Base-by-base conservation (phyloP, 108 stramenopile species). In the Nitzschia sp. region DNA sequence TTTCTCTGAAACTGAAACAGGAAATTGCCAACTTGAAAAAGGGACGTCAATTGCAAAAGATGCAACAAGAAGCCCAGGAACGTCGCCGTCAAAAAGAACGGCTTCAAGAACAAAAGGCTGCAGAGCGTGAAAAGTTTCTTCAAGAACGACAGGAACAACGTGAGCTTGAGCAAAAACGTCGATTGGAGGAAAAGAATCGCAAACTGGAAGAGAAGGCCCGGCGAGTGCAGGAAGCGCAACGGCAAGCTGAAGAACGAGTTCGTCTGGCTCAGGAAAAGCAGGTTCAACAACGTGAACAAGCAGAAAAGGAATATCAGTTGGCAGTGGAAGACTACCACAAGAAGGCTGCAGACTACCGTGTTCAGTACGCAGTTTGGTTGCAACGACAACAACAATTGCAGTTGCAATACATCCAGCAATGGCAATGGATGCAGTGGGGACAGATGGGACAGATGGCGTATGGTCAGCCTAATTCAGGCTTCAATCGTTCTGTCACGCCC, bases 21-120 rank as follows among this genome's bases (percentile, higher is more conserved):
- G 80, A 88, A 67, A 85, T 88, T 57, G 80, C 80, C 26, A 42
- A 59, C 34, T 67, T 88, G 59, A 83, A 88, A 37, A 78, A 73
- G 50, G 69, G 68, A 63, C 61, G 73, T 62, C 63, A 65, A 48
- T 50, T 76, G 22, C 50, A 69, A 61, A 51, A 62, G 39, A 21
- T 81, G 0, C 80, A 71, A 53, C 63, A 72, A 48, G 75, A 77
- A 48, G 60, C 73, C 10, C 57, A 77, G 14, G 57, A 65, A 41
- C 71, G 80, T 29, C 68, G 67, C 37, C 53, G 51, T 34, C 70
- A 56, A 14, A 26, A 41, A 25, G 51, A 38, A 10, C 38, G 38
- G n/a, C 63, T 65, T 61, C 50, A 57, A 57, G n/a, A 41, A 48
- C 57, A 48, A 14, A 55, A 70, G 42, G 51, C 67, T 41, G 58